These are phyloP conservation scores for Rhodosporidiobolus sp. DNA, from an alignment of 768 basidiomycete genomes.

Conservation along the genomic window DNA sequence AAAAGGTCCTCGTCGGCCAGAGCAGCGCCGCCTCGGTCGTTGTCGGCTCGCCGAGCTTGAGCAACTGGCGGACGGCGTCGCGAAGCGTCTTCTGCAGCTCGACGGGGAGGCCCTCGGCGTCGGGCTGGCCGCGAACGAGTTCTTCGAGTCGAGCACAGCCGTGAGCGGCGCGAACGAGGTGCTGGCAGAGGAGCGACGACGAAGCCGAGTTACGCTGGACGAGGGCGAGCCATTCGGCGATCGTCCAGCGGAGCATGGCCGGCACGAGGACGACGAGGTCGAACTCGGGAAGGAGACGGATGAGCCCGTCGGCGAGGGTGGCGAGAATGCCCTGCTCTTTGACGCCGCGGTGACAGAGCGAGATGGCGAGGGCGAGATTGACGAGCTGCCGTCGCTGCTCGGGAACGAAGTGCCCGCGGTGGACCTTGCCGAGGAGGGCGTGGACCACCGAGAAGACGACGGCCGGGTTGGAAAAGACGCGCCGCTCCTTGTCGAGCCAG, in stretches of 20 bases:
- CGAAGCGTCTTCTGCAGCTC: conserved; percentile 52
- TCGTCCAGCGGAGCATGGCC: conserved; percentile 52
- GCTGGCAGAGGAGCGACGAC: conserved; percentile 9
- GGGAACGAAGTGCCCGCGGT: conserved; percentile 69
- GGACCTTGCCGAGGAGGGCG: conserved; percentile 65
- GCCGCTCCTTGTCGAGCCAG: conserved; percentile 59
- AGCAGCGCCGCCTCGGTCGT: conserved; percentile 12
- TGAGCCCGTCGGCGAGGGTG: conserved; percentile 64
- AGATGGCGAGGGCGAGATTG: conserved; percentile 68
- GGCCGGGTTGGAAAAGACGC: conserved; percentile 55
- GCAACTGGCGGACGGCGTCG: conserved; percentile 48
- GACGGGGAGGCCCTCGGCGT: neutral
- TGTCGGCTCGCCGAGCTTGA: neutral
- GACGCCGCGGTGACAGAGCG: conserved; percentile 61
- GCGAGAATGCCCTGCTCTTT: conserved; percentile 62
- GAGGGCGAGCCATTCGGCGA: conserved; percentile 60
- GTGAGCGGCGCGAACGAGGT: conserved; percentile 38
- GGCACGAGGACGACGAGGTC: conserved; percentile 56
- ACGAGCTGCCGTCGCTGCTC: conserved; percentile 76
- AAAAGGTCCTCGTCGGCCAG: conserved; percentile 10
- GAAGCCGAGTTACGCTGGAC: conserved; percentile 9
- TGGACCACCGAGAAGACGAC: conserved; percentile 71
- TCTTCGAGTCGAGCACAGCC: conserved; percentile 44
- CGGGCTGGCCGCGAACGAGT: neutral
- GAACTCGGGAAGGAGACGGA: conserved; percentile 62